Conservation (phyloP, 768 basidiomycete species). For the Galerina sulciceps region DNA sequence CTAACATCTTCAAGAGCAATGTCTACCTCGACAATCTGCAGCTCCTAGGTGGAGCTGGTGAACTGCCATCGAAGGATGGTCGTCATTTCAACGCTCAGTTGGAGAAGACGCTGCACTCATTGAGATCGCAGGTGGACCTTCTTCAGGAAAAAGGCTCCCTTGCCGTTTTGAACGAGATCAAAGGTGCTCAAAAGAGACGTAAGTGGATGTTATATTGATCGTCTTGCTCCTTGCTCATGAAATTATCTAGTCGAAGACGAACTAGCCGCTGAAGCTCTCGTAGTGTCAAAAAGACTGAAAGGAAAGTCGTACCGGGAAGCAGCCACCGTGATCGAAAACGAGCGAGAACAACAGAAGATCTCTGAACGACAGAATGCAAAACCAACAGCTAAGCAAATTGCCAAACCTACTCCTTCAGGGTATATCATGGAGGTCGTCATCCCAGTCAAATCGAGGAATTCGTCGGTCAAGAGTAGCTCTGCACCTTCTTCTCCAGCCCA, state of each 20-base stretch:
- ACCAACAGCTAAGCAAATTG: conserved; percentile 9
- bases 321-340: conserved; percentile 40
- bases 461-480: conserved; percentile 25
- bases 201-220: conserved; percentile 22
- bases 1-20: conserved; percentile 80
- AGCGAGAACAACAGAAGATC: conserved; percentile 11
- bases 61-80: conserved; percentile 77
- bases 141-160: conserved; percentile 67
- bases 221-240: background rate
- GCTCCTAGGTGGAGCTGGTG: conserved; percentile 66
- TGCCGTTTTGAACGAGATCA: conserved; percentile 67
- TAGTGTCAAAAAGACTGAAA: conserved; percentile 69
- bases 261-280: conserved; percentile 48
- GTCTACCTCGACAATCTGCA: conserved; percentile 81
- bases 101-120: conserved; percentile 57
- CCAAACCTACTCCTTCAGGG: conserved; percentile 37
- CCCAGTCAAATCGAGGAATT: conserved; percentile 28
- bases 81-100: conserved; percentile 90
- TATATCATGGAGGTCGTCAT: conserved; percentile 65
- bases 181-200: conserved; percentile 65
- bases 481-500: conserved; percentile 34
- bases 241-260: conserved; percentile 42
- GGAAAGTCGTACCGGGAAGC: conserved; percentile 77
- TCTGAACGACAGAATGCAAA: conserved; percentile 1
- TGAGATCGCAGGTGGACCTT: conserved; percentile 70